Base-by-base conservation (phyloP, 345 rosid species). In the Fremontodendron californicum region DNA sequence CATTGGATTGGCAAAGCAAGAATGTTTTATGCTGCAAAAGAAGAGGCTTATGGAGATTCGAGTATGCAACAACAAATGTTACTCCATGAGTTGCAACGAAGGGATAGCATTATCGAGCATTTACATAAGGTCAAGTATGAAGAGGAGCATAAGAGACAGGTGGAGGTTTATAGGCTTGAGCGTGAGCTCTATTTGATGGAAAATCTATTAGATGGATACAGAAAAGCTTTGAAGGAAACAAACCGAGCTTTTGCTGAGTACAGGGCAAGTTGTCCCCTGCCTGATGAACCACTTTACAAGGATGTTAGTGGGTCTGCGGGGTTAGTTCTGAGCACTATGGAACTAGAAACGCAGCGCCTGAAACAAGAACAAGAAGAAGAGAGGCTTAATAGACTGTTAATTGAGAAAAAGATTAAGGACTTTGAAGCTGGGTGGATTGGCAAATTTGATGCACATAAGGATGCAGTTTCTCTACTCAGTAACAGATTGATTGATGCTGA, bases 251-350 rank as follows among this genome's bases (percentile, higher is more conserved):
- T 89, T 78, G 78, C 88, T 21, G 92, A 93, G 52, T 93, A 93
- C 65, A 87, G 93, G 27, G 87, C 87, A 21, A 85, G 80, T 49
- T 86, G 78, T 78, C 87, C 83, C 3, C 77, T 79, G 74, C 88
- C 85, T 55, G 92, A 87, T 74, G 90, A 86, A 54, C 90, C 94
- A 5, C 86, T 92, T 64, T 93, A 93, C 84, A 82, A 83, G 86
- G 96, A 93, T 86, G 89, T 88, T 51, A 78, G 87, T 70, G 96
- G 97, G 12, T 84, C 92, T 29, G 91, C 92, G 15, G 98, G 98
- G 68, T 90, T 92, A 78, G 93, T 92, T 49, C 73, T 96, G 88
- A 89, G 94, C 77, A 68, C 83, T 63, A 71, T 48, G 46, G 98
- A 93, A 79, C 68, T 91, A 77, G 97, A 91, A 78, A 93, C 85